Evolutionary conservation across 345 rosid genomes (phyloP), one percentile per base, ranked within the genome.

Genomic region (Litchi chinensis): DNA sequence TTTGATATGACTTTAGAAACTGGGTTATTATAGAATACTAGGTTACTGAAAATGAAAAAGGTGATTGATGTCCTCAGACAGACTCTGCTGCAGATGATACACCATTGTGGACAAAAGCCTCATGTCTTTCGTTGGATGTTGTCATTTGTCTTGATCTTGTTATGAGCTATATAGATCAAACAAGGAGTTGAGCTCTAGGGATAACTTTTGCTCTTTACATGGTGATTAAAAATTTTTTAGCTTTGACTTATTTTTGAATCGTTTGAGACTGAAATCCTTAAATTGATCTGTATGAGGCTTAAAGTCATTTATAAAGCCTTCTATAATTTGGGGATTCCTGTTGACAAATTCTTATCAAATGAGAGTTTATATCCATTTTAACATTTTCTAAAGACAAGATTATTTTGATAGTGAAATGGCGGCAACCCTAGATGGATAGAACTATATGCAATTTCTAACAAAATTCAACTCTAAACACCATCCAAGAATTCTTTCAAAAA

Each of bases 241-340:
- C 56, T 22, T 73, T 60, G 68, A 60, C 37, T 19, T 56, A 41
- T 59, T 32, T 40, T 3, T 19, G 15, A 32, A 39, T 37, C 21
- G n/a, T 18, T 44, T 28, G 9, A 52, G 74, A 71, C n/a, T 44
- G 37, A 32, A 28, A 37, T 71, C 15, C 0, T 13, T 12, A 0
- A 40, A 37, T 12, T 22, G 22, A 59, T 73, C 28, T 59, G 40
- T 21, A n/a, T 60, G 22, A 73, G 50, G 54, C 54, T 13, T 40
- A 73, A 59, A 73, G 76, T 39, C 60, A 40, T 24, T 21, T 32
- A 13, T 59, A 73, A 39, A 24, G 73, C 59, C 60, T 48, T 70
- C 52, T 70, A 10, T 8, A 22, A 48, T 22, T 24, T 37, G 26
- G 28, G 26, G n/a, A 70, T 26, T 48, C n/a, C 40, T 48, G 40